A percentile compares a stretch with the other conserved stretches of the same genome.
phyloP scores from a whole-genome alignment of 2,329 filamentous ascomycete species.

The Hypoxylon sp. region DNA sequence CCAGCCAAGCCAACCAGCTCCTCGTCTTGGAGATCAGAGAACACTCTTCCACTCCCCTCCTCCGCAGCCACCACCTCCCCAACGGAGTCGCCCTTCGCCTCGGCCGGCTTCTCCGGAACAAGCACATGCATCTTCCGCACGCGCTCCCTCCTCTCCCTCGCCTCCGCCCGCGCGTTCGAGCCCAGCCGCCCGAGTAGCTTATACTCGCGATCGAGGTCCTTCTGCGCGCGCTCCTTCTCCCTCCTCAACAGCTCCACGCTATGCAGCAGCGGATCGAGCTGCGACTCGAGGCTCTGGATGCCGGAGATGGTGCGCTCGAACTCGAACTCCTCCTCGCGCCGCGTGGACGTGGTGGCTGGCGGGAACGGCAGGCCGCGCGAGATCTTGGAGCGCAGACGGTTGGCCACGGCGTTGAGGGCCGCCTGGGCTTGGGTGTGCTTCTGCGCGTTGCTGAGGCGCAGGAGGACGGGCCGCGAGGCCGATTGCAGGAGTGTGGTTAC shows the following conservation, averaged over 20 bases:
- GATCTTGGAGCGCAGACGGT: constrained; percentile 71
- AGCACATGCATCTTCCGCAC: constrained; percentile 66
- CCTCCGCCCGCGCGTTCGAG: constrained; percentile 69
- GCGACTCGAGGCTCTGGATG: constrained; percentile 68
- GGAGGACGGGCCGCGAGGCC: constrained; percentile 73
- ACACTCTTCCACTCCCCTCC: constrained; percentile 47
- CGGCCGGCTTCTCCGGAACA: constrained; percentile 57
- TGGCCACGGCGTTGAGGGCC: constrained; percentile 69
- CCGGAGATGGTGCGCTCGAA: constrained; percentile 75
- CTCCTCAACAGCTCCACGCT: constrained; percentile 71
- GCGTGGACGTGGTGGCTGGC: constrained; percentile 62
- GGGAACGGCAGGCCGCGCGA: constrained; percentile 76
- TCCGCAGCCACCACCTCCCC: constrained; percentile 43
- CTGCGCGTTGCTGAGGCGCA: constrained; percentile 65
- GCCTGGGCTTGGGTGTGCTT: constrained; percentile 68
- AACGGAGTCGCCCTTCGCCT: constrained; percentile 10
- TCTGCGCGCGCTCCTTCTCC: constrained; percentile 71
- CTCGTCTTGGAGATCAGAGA: constrained; percentile 56
- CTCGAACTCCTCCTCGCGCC: constrained; percentile 72
- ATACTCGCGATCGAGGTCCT: constrained; percentile 70
- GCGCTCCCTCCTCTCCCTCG: constrained; percentile 65
- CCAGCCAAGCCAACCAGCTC: constrained; percentile 62
- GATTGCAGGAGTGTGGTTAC: constrained; percentile 70
- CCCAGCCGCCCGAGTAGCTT: constrained; percentile 66
- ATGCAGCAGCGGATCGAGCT: constrained; percentile 74